Conservation (phyloP, 83 land plant genomes). For the Diphasiastrum complanatum region DNA sequence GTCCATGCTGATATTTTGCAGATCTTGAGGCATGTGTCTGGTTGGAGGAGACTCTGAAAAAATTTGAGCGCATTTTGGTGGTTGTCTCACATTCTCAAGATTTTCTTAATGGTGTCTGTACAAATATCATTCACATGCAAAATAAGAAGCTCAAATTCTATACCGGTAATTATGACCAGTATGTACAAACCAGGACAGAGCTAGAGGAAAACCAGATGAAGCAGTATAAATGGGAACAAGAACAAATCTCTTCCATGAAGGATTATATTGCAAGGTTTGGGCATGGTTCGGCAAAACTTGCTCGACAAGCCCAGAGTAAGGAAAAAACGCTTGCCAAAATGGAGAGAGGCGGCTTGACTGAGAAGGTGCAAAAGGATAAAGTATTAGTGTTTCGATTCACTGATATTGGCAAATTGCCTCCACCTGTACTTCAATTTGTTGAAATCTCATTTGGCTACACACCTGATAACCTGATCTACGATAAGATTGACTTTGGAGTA, state of each 20-base stretch:
- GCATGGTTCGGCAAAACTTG: slow-evolving; percentile 92
- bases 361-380: slow-evolving; percentile 67
- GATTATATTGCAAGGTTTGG: slow-evolving; percentile 97
- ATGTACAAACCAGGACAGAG: slow-evolving; percentile 81
- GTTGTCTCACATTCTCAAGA: slow-evolving; percentile 95
- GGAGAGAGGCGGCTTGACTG: slow-evolving; percentile 92
- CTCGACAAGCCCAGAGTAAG: slow-evolving; percentile 97
- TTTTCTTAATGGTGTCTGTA: slow-evolving; percentile 90
- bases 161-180: slow-evolving; percentile 88
- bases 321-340: slow-evolving; percentile 93
- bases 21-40: slow-evolving; percentile 98
- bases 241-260: slow-evolving; percentile 83
- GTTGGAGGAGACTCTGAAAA: slow-evolving; percentile 86
- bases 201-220: slow-evolving; percentile 98
- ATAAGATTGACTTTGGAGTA: slow-evolving; percentile 20
- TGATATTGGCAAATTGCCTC: slow-evolving; percentile 91
- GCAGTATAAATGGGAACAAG: slow-evolving; percentile 96
- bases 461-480: slow-evolving; percentile 79
- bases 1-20: slow-evolving; percentile 20
- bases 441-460: slow-evolving; percentile 87
- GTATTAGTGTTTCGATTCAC: slow-evolving; percentile 75
- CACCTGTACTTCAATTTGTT: slow-evolving; percentile 89
- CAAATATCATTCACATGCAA: slow-evolving; percentile 96
- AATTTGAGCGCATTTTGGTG: slow-evolving; percentile 80
- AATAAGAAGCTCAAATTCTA: slow-evolving; percentile 76